These are phyloP conservation scores for Tricholoma hemisulphureum DNA, from an alignment of 768 basidiomycete species.

Conservation along the genomic window DNA sequence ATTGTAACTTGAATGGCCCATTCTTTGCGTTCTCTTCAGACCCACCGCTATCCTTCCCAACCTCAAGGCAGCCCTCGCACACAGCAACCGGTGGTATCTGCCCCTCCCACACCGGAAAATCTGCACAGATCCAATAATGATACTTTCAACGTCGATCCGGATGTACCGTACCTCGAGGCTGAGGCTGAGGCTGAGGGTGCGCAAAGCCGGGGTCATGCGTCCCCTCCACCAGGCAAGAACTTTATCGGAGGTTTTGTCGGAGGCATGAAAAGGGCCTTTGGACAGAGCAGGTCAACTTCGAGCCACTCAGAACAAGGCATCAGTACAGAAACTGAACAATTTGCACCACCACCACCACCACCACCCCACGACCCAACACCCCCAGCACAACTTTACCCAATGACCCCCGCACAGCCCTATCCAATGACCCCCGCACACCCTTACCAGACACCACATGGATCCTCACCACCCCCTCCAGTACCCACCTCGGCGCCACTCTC, in stretches of 20 bases:
- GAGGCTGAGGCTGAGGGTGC: not conserved
- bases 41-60: no score
- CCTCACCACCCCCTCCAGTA: not conserved
- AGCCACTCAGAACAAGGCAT: constrained; percentile 5
- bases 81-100: constrained; percentile 4
- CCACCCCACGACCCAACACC: not conserved
- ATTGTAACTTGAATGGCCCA: no score
- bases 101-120: not conserved
- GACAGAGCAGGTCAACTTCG: not conserved
- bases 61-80: constrained; percentile 1
- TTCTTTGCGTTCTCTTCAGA: no score
- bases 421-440: not conserved
- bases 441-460: not conserved
- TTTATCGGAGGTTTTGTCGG: constrained; percentile 9
- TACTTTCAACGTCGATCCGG: constrained; percentile 14
- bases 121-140: constrained; percentile 10
- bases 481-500: constrained; percentile 6
- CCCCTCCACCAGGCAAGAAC: constrained; percentile 1
- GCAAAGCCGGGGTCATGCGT: not conserved
- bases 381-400: not conserved
- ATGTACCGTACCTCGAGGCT: constrained; percentile 8
- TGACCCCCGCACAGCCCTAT: not conserved
- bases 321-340: not conserved
- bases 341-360: not conserved
- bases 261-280: constrained; percentile 13